A percentile compares a stretch with the other conserved stretches of the same genome.
These are phyloP conservation scores for Paecilomyces niveus DNA, from an alignment of 2,329 filamentous ascomycete species.

Conservation along the genomic window DNA sequence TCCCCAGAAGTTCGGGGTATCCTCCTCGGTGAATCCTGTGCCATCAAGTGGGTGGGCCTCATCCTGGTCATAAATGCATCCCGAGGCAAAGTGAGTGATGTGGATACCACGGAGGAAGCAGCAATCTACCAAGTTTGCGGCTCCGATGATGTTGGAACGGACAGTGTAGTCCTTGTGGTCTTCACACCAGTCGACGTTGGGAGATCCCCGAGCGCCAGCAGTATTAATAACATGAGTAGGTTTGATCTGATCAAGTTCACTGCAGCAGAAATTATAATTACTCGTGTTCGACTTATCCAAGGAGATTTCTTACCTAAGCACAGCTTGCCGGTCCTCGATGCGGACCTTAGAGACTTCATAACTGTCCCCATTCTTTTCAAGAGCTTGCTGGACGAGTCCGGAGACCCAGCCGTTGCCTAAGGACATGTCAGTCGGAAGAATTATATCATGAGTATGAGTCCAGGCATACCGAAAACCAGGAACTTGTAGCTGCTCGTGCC, in stretches of 20 bases:
- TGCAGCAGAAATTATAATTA: too few relatives aligned
- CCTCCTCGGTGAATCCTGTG: slow-evolving; percentile 54
- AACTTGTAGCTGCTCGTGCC: too few relatives aligned
- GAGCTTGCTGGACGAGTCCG: not conserved
- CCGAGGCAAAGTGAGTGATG: slow-evolving; percentile 60
- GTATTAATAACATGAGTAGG: slow-evolving; percentile 62
- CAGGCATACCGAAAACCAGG: too few relatives aligned
- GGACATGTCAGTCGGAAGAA: too few relatives aligned
- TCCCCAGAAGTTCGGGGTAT: slow-evolving; percentile 57
- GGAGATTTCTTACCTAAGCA: slow-evolving; percentile 11
- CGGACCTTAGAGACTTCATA: too few relatives aligned
- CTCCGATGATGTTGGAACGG: slow-evolving; percentile 60
- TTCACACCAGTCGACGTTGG: slow-evolving; percentile 67
- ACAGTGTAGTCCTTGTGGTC: slow-evolving; percentile 62
- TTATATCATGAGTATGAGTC: too few relatives aligned
- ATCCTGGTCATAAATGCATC: slow-evolving; percentile 54
- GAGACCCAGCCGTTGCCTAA: slow-evolving; percentile 1
- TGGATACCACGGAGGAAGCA: slow-evolving; percentile 55
- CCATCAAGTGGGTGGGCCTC: slow-evolving; percentile 51
- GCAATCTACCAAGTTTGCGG: slow-evolving; percentile 56
- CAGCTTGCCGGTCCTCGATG: too few relatives aligned
- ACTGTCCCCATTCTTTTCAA: not conserved
- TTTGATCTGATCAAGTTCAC: slow-evolving; percentile 50
- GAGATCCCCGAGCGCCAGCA: slow-evolving; percentile 59
- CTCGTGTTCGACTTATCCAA: too few relatives aligned